Conservation (phyloP, 192 early-diverging fungal genomes). For the Umbelopsis sp. region DNA sequence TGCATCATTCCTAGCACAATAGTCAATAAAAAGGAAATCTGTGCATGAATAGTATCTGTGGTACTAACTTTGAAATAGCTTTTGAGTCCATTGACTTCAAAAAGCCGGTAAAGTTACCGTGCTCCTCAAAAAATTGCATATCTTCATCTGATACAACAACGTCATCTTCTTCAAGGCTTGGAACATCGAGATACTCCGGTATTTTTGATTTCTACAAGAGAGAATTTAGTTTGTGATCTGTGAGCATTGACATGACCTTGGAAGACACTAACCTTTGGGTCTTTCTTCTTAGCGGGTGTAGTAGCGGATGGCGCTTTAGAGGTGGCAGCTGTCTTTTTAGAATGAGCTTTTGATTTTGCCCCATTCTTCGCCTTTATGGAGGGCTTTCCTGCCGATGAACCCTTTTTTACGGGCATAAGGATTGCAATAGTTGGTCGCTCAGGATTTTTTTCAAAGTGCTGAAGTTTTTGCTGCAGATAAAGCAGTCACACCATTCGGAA, state of each 20-base stretch:
- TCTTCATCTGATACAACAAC: conserved; percentile 71
- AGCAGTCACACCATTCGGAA: background rate
- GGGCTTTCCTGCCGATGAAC: conserved; percentile 5
- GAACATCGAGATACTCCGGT: conserved; percentile 34
- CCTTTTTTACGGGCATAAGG: conserved; percentile 21
- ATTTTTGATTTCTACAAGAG: conserved; percentile 1
- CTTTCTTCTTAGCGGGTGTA: conserved; percentile 5
- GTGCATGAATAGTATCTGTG: background rate
- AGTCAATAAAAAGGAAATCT: background rate
- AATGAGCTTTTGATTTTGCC: background rate
- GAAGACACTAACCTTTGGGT: background rate
- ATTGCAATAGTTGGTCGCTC: background rate
- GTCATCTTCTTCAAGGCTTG: conserved; percentile 57
- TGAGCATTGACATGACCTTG: background rate
- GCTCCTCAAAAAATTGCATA: conserved; percentile 70
- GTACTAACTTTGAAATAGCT: conserved; percentile 58
- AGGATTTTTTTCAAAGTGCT: background rate
- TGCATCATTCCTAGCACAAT: conserved; percentile 34
- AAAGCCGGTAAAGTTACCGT: conserved; percentile 62
- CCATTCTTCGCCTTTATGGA: conserved; percentile 8
- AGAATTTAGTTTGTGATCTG: background rate
- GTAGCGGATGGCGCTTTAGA: background rate
- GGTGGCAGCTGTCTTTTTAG: background rate
- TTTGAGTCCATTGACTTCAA: conserved; percentile 64
- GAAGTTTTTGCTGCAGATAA: background rate